phyloP scores from a whole-genome alignment of 257 asterid genomes.

The Henckelia pumila region DNA sequence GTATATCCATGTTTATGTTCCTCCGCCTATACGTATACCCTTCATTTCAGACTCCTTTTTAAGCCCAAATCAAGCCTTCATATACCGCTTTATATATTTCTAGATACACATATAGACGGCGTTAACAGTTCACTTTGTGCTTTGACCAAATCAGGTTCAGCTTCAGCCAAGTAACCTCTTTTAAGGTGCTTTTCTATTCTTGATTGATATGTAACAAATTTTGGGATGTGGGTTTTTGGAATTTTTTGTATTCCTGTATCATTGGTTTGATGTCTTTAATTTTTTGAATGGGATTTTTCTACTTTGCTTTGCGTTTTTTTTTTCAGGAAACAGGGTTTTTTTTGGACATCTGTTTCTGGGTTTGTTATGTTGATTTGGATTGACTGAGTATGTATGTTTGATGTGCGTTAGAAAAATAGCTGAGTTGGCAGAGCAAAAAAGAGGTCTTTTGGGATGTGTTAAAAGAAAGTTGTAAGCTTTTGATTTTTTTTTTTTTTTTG shows the following conservation, averaged over 20 bases:
- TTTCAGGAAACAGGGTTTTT: slow-evolving; percentile 16
- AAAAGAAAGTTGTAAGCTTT: slow-evolving; percentile 20
- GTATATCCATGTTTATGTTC: neutral
- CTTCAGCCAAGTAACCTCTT: slow-evolving; percentile 1
- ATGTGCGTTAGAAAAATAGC: slow-evolving; percentile 25
- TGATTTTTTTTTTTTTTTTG: too few species aligned
- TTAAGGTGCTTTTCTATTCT: neutral
- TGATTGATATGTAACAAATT: neutral
- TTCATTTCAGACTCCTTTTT: neutral
- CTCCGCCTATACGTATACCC: neutral
- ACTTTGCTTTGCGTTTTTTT: neutral
- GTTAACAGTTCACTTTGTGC: neutral
- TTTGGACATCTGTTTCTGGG: slow-evolving; percentile 16
- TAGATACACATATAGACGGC: neutral
- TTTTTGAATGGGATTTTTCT: slow-evolving; percentile 20
- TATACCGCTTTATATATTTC: neutral
- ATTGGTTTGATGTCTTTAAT: slow-evolving; percentile 19
- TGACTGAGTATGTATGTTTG: slow-evolving; percentile 15
- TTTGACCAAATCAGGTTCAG: slow-evolving; percentile 3
- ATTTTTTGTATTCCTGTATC: neutral
- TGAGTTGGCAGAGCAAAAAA: slow-evolving; percentile 12
- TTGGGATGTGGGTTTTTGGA: slow-evolving; percentile 7
- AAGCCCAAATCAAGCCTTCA: neutral
- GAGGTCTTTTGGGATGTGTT: slow-evolving; percentile 1
- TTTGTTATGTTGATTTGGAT: slow-evolving; percentile 36